Evolutionary conservation across 192 early-diverging fungal species (phyloP), one percentile per base, ranked within the genome.

Genomic region (Bifiguratus adelaidae): DNA sequence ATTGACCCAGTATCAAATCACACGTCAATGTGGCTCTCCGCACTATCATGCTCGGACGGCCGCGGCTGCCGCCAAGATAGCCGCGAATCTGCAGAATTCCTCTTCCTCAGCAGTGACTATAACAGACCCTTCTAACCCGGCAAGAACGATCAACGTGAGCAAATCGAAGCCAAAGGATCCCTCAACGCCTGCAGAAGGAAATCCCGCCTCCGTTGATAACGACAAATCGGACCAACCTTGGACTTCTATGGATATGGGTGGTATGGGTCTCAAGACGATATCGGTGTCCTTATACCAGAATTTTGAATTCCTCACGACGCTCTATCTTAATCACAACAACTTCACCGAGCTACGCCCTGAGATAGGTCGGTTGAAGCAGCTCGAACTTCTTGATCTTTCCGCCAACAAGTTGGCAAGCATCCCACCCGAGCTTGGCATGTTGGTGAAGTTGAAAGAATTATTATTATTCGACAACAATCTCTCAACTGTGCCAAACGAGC

Each of bases 281-380:
- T 74, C 79, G 15, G 51, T 65, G 25, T 71, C 76, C 29, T 56
- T 96, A 38, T 96, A 94, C 61, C 61, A 61, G 3, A 30, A 26
- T 7, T 98, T 92, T 61, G 42, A 49, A 2, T 96, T 96, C 61
- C 68, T 98, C 35, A 96, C 91, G 19, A 82, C 77, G 23, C 77
- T 98, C 7, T 98, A 94, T 50, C 69, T 98, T 60, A 96, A 92
- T 60, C 89, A 98, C 76, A 98, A 98, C 78, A 83, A 84, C 56
- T 68, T 98, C 21, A 74, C 82, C 34, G 73, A 74, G 33, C 37
- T 98, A 18, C 77, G 89, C 3, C 62, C 76, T 9, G 80, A 85
- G 12, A 79, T 96, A 23, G 44, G 71, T 7, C 61, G 81, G 30
- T 66, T 96, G 30, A 46, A 56, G 40, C 67, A 67, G 33, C 73